phyloP scores from a whole-genome alignment of 73 alveolate genomes.

The Symbiodinium natans region DNA sequence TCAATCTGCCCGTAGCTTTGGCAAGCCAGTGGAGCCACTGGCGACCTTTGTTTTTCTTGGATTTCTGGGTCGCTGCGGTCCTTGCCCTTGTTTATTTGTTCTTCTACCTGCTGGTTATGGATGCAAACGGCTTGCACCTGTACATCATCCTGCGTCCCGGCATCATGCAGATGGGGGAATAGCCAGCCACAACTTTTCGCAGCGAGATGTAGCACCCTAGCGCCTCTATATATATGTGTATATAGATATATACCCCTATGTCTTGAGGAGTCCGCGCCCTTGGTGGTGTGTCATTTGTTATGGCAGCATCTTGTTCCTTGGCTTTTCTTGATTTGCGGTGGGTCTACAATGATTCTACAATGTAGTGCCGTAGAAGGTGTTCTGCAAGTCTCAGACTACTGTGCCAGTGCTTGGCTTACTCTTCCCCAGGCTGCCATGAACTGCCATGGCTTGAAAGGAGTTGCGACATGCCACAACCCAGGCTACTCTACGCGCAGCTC shows the following conservation, averaged over 20 bases:
- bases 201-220: background rate
- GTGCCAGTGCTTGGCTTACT: too few species aligned
- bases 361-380: too few species aligned
- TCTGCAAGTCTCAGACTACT: too few species aligned
- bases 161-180: background rate
- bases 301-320: slow-evolving; percentile 24
- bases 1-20: slow-evolving; percentile 52
- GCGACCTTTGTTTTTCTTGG: slow-evolving; percentile 40
- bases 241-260: background rate
- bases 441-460: too few species aligned
- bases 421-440: too few species aligned
- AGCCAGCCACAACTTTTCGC: background rate
- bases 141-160: slow-evolving; percentile 74
- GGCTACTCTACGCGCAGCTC: background rate
- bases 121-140: slow-evolving; percentile 58
- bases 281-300: slow-evolving; percentile 82
- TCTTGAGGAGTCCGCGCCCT: slow-evolving; percentile 48
- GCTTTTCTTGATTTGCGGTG: background rate
- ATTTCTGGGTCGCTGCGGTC: slow-evolving; percentile 81
- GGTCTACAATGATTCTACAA: too few species aligned
- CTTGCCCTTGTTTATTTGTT: slow-evolving; percentile 31
- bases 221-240: too few species aligned
- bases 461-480: too few species aligned
- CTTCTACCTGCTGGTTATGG: slow-evolving; percentile 47
- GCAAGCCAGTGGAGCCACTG: slow-evolving; percentile 25